Percentiles rank a stretch among this genome's conserved stretches.
phyloP scores from a whole-genome alignment of 2,329 filamentous ascomycete genomes.

The Phialophora tarda region DNA sequence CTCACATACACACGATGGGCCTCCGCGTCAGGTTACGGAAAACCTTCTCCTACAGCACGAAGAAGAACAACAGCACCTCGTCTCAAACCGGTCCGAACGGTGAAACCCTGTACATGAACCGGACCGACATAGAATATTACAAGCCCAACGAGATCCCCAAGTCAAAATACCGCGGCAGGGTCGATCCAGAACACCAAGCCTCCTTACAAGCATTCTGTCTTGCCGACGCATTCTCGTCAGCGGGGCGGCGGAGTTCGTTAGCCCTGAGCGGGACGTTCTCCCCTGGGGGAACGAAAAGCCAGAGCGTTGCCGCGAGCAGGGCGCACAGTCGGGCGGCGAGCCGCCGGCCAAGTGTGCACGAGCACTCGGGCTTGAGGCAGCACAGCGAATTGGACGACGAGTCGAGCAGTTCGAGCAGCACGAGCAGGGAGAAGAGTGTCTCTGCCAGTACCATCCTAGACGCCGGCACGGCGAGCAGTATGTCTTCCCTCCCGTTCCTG shows the following conservation, averaged over 20 bases:
- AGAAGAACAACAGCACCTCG: constrained; percentile 12
- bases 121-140: constrained; percentile 55
- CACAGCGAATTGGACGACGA: constrained; percentile 19
- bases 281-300: constrained; percentile 40
- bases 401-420: constrained; percentile 21
- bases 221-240: constrained; percentile 40
- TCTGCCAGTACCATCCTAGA: constrained; percentile 26
- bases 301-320: constrained; percentile 36
- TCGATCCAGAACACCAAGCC: constrained; percentile 53
- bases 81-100: constrained; percentile 17
- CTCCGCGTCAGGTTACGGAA: constrained; percentile 33
- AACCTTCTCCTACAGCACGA: constrained; percentile 33
- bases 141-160: constrained; percentile 54
- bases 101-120: constrained; percentile 36
- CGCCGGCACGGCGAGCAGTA: constrained; percentile 33
- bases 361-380: constrained; percentile 23
- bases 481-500: constrained; percentile 7
- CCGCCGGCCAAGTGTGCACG: constrained; percentile 20
- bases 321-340: constrained; percentile 30
- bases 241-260: constrained; percentile 31
- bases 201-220: constrained; percentile 54
- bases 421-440: constrained; percentile 28
- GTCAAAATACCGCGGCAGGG: constrained; percentile 57
- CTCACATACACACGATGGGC: constrained; percentile 28
- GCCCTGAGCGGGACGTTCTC: constrained; percentile 38